These are phyloP conservation scores for Diaporthe vaccinii DNA, from an alignment of 2,329 filamentous ascomycete species.

Conservation along the genomic window DNA sequence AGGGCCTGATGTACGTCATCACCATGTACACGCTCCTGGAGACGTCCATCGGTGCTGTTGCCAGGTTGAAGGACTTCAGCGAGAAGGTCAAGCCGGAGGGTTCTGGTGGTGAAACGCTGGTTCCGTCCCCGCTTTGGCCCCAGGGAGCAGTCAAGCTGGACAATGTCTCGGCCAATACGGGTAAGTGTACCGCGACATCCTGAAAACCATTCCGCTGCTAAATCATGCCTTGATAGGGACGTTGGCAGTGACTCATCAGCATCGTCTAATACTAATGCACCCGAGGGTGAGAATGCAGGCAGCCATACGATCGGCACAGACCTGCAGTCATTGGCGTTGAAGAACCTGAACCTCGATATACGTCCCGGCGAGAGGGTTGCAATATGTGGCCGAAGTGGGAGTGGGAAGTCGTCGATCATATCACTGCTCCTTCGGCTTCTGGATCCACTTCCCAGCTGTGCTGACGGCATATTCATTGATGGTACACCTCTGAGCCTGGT, in stretches of 20 bases:
- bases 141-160: not conserved
- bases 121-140: not conserved
- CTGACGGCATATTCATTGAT: conserved; percentile 55
- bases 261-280: not conserved
- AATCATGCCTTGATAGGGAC: not conserved
- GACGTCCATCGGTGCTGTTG: conserved; percentile 31
- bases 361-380: conserved; percentile 47
- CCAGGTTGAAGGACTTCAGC: conserved; percentile 14
- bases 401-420: conserved; percentile 55
- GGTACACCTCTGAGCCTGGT: conserved; percentile 50
- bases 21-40: conserved; percentile 24
- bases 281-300: not conserved
- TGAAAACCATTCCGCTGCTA: not conserved
- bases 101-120: not conserved
- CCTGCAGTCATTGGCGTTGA: conserved; percentile 40
- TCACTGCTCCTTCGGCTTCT: conserved; percentile 52
- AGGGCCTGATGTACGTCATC: conserved; percentile 24
- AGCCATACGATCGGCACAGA: not conserved
- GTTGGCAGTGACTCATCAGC: too few species aligned
- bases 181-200: not conserved
- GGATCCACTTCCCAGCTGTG: conserved; percentile 48
- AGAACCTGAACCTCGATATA: conserved; percentile 44
- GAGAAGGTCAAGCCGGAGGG: conserved; percentile 25
- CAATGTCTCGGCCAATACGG: conserved; percentile 4
- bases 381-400: conserved; percentile 55